Conservation (phyloP, 2,329 filamentous ascomycete genomes). For the Botrytis deweyae region DNA sequence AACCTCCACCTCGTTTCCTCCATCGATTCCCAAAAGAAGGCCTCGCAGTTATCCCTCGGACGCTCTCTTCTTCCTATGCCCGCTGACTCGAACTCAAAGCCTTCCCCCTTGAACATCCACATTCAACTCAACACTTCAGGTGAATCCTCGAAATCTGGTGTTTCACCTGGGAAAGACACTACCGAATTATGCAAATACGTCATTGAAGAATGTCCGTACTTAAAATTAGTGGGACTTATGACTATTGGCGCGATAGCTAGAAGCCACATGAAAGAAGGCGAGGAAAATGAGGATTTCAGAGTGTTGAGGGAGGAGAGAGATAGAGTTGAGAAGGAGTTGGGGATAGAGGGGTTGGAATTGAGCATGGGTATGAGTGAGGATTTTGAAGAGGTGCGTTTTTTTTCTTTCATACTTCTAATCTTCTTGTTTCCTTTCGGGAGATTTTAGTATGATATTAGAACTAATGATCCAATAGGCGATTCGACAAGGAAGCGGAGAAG, state of each 20-base stretch:
- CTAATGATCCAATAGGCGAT: slow-evolving; percentile 65
- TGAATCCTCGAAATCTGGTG: slow-evolving; percentile 81
- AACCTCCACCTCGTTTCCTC: slow-evolving; percentile 92
- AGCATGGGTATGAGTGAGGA: slow-evolving; percentile 41
- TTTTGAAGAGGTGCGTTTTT: slow-evolving; percentile 46
- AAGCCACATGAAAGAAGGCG: slow-evolving; percentile 65
- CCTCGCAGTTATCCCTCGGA: slow-evolving; percentile 73
- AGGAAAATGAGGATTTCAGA: slow-evolving; percentile 89
- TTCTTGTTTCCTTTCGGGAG: not conserved
- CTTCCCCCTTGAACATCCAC: slow-evolving; percentile 56
- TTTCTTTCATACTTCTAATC: not conserved
- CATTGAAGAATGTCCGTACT: slow-evolving; percentile 65
- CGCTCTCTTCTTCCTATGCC: slow-evolving; percentile 55
- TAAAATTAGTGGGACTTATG: slow-evolving; percentile 84
- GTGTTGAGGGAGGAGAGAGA: slow-evolving; percentile 68
- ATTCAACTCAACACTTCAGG: slow-evolving; percentile 96
- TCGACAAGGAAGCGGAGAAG: slow-evolving; percentile 78
- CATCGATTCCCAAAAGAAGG: slow-evolving; percentile 86
- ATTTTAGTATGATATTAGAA: slow-evolving; percentile 59
- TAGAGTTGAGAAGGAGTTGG: slow-evolving; percentile 62
- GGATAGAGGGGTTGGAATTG: slow-evolving; percentile 40
- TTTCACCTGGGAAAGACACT: slow-evolving; percentile 63
- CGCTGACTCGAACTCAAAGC: slow-evolving; percentile 39
- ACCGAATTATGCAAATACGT: slow-evolving; percentile 69
- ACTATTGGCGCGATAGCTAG: slow-evolving; percentile 94